Evolutionary conservation across 2,329 filamentous ascomycete species (phyloP).

Genomic region (Thielaviopsis euricoi): DNA sequence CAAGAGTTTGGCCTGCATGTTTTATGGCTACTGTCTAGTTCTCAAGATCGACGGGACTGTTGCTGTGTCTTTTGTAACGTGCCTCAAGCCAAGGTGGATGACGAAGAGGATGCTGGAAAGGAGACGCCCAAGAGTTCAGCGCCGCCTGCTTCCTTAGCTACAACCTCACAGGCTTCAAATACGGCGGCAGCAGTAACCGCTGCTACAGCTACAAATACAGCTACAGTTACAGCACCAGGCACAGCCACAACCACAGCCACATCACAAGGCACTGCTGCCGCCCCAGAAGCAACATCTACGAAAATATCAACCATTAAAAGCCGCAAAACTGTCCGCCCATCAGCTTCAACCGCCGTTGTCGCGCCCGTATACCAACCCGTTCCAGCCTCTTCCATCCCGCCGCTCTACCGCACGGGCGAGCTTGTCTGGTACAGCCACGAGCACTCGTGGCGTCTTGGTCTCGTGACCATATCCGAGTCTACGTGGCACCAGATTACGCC

Average conservation of each 20-base stretch:
- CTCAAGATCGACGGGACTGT: constrained; percentile 31
- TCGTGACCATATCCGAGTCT: constrained; percentile 22
- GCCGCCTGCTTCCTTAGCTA: constrained; percentile 9
- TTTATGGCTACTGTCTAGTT: constrained; percentile 33
- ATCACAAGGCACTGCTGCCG: background rate
- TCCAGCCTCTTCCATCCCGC: constrained; percentile 13
- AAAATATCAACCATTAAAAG: constrained; percentile 10
- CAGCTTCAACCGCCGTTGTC: background rate
- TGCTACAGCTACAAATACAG: constrained; percentile 1
- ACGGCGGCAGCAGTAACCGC: background rate
- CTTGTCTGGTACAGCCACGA: constrained; percentile 33
- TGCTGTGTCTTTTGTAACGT: constrained; percentile 33
- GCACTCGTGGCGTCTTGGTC: constrained; percentile 30
- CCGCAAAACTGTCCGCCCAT: background rate
- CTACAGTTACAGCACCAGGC: constrained; percentile 5
- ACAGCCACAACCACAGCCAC: background rate
- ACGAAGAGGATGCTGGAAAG: background rate
- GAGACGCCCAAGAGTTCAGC: background rate
- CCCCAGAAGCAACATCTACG: background rate
- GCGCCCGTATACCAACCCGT: constrained; percentile 6
- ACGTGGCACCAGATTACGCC: constrained; percentile 24
- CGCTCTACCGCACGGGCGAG: constrained; percentile 31
- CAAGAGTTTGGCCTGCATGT: constrained; percentile 36
- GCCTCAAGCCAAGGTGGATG: constrained; percentile 16
- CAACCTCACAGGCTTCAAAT: constrained; percentile 11